Evolutionary conservation across 768 basidiomycete species (phyloP).

Genomic region (Amanita jacksonii): DNA sequence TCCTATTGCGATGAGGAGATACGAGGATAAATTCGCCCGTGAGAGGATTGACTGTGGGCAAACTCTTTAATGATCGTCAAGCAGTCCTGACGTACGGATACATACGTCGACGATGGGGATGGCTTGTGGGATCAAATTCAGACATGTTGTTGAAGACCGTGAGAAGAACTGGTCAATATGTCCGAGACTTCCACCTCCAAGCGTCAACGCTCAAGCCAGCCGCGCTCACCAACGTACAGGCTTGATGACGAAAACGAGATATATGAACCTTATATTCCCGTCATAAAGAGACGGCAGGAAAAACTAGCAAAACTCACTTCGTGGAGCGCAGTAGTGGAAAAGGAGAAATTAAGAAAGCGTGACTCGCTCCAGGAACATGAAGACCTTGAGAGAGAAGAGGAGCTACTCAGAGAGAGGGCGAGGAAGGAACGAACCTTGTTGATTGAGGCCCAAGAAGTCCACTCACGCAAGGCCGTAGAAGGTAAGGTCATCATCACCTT

Average conservation of each 20-base stretch:
- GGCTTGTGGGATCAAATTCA: constrained; percentile 48
- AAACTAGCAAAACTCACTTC: constrained; percentile 70
- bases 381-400: constrained; percentile 75
- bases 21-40: constrained; percentile 70
- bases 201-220: constrained; percentile 43
- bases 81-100: constrained; percentile 1
- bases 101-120: constrained; percentile 65
- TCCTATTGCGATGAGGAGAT: constrained; percentile 82
- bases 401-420: constrained; percentile 59
- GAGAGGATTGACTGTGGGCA: constrained; percentile 63
- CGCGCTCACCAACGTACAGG: constrained; percentile 43
- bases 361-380: constrained; percentile 55
- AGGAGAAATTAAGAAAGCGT: constrained; percentile 44
- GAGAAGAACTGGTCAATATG: neutral
- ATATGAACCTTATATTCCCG: constrained; percentile 83
- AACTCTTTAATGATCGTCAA: constrained; percentile 6
- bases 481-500: constrained; percentile 32
- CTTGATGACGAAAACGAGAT: constrained; percentile 54
- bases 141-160: constrained; percentile 12
- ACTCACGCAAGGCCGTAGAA: constrained; percentile 71
- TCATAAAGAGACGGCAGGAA: constrained; percentile 74
- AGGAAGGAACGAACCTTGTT: constrained; percentile 83
- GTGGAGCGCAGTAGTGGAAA: constrained; percentile 45
- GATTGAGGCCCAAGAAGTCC: constrained; percentile 93
- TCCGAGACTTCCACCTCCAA: constrained; percentile 31